Base-by-base conservation (phyloP, 495 filamentous ascomycete genomes). In the Podospora sp. region DNA sequence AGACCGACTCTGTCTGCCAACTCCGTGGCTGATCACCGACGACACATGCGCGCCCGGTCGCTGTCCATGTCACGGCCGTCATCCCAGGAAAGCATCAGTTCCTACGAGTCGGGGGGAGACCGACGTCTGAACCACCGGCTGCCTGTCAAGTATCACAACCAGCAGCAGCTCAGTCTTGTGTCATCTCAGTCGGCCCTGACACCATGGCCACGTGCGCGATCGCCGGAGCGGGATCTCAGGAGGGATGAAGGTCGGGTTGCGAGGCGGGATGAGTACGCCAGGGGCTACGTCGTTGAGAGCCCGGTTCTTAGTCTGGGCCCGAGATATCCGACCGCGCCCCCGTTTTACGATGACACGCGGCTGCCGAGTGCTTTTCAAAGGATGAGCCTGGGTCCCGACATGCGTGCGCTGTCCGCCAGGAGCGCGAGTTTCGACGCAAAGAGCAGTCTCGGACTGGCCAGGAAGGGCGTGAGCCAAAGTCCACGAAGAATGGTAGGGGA, bases 101-200 rank as follows among this genome's bases (percentile, higher is more conserved):
- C 64, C 21, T 60, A 60, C 26, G 25, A 61, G 14, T 49, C 60
- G 26, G 36, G 57, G 22, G 26, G 27, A 21, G 56, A 66, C 6
- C 58, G 33, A 11, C 49, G 68, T 53, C 7, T 25, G 21, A 21
- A 12, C 56, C 61, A 60, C n/a, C 40, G 56, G 22, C 46, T 24
- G 35, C 36, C 16, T 27, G 46, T 53, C 27, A 60, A 56, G 60
- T 72, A 71, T n/a, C 71, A 73, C 50, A 62, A 69, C 26, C 65
- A 62, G 8, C 65, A 70, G 24, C 65, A 22, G n/a, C 24, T 55
- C 16, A 55, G 24, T 55, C 52, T 55, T 26, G 20, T 26, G 52
- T 55, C 52, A 14, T 26, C 52, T 11, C 20, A 55, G 20, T 24
- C 24, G 5, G 21, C 21, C 52, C 21, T 26, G 7, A 22, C 52